Conservation (phyloP, 164 flowering plant genomes). For the Santalum album region DNA sequence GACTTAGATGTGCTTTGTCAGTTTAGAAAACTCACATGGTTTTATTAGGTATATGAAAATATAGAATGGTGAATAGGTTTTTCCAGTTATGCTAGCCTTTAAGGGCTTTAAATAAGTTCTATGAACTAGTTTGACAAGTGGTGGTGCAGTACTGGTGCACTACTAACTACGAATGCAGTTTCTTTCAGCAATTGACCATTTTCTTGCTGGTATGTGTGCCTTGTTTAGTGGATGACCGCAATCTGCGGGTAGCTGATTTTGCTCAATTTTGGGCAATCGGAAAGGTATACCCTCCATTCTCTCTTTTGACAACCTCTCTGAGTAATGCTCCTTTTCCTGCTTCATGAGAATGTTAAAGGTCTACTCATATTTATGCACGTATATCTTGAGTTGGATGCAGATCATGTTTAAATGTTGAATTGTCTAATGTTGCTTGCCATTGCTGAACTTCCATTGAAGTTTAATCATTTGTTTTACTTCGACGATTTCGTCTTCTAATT, state of each 20-base stretch:
- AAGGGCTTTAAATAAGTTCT: constrained; percentile 9
- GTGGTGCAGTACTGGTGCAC: not conserved
- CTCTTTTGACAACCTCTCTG: constrained; percentile 32
- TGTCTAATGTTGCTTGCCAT: constrained; percentile 4
- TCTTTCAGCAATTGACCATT: constrained; percentile 80
- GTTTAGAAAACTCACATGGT: constrained; percentile 3
- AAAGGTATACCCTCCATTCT: constrained; percentile 86
- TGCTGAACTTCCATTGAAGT: not conserved
- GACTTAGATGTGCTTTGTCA: constrained; percentile 8
- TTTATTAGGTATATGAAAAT: constrained; percentile 9
- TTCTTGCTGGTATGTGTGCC: constrained; percentile 96
- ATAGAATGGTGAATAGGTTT: constrained; percentile 12
- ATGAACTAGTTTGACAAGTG: not conserved
- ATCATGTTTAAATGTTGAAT: constrained; percentile 7
- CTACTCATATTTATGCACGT: constrained; percentile 4
- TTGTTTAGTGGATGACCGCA: constrained; percentile 99
- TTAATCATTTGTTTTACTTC: not conserved
- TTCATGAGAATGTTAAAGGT: constrained; percentile 18
- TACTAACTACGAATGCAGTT: constrained; percentile 94
- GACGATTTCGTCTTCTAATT: too few species aligned
- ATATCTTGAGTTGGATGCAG: not conserved
- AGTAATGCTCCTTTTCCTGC: constrained; percentile 19
- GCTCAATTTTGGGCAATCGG: constrained; percentile 99
- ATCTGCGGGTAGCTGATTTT: constrained; percentile 99
- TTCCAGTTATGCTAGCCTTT: constrained; percentile 14